Percentiles rank a stretch among this genome's conserved stretches.
phyloP scores from a whole-genome alignment of 768 basidiomycete genomes.

The Boletus sensibilis region DNA sequence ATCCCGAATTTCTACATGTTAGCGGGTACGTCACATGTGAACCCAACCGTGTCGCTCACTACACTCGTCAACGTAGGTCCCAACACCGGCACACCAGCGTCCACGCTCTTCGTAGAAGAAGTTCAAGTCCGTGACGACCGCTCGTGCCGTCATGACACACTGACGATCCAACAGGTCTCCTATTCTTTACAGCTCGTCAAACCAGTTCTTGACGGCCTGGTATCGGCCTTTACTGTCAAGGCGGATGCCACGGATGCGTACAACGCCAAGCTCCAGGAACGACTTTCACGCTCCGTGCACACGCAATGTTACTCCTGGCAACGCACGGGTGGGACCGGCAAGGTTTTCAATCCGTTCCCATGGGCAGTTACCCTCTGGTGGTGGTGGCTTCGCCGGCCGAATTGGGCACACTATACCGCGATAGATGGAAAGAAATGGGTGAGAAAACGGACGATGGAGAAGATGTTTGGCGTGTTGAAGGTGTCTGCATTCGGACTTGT shows the following conservation, averaged over 20 bases:
- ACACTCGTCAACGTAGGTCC: slow-evolving; percentile 20
- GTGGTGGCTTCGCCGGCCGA: slow-evolving; percentile 35
- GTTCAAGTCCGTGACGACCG: slow-evolving; percentile 21
- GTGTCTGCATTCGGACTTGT: background rate
- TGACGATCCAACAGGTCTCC: slow-evolving; percentile 19
- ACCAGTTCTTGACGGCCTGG: slow-evolving; percentile 27
- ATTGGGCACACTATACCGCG: slow-evolving; percentile 35
- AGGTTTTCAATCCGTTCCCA: slow-evolving; percentile 40
- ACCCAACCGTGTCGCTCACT: background rate
- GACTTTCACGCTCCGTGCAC: slow-evolving; percentile 21
- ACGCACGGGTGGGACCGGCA: slow-evolving; percentile 37
- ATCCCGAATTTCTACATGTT: slow-evolving; percentile 40
- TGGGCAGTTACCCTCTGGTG: slow-evolving; percentile 36
- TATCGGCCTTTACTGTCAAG: slow-evolving; percentile 24
- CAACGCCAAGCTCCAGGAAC: slow-evolving; percentile 23
- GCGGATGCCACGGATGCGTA: slow-evolving; percentile 26
- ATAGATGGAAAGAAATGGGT: slow-evolving; percentile 42
- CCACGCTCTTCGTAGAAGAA: slow-evolving; percentile 30
- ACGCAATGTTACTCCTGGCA: slow-evolving; percentile 43
- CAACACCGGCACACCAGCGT: slow-evolving; percentile 28
- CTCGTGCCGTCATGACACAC: background rate
- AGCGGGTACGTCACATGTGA: slow-evolving; percentile 20
- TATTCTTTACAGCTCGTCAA: slow-evolving; percentile 31
- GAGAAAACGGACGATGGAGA: slow-evolving; percentile 5
- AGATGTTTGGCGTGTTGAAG: slow-evolving; percentile 2